These are phyloP conservation scores for Miscanthus sacchariflorus DNA, from an alignment of 202 grass and related monocot species.

Conservation along the genomic window DNA sequence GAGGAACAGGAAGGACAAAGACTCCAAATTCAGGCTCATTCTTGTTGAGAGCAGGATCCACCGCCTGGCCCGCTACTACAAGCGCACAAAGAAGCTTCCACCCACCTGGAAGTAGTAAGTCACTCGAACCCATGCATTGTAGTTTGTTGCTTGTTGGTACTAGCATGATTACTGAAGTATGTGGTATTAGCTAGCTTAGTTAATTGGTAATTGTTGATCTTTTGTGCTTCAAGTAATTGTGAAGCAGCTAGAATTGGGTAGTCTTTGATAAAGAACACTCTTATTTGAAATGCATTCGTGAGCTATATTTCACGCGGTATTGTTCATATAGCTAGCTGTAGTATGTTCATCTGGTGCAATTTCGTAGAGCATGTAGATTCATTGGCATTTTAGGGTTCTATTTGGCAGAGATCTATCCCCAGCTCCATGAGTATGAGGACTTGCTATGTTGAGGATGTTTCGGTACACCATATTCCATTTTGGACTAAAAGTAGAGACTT, in stretches of 20 bases:
- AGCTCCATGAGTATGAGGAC: not conserved
- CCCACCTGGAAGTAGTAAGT: conserved; percentile 83
- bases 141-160: not conserved
- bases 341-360: not conserved
- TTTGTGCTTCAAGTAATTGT: not conserved
- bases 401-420: not conserved
- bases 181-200: not conserved
- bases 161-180: not conserved
- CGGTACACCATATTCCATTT: not conserved
- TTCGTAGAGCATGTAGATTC: not conserved
- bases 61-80: conserved; percentile 78
- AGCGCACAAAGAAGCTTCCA: conserved; percentile 83
- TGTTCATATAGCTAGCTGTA: conserved; percentile 25
- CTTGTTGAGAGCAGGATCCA: conserved; percentile 85
- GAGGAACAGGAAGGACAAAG: conserved; percentile 92
- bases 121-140: not conserved
- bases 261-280: not conserved
- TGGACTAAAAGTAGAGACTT: not conserved
- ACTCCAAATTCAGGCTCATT: conserved; percentile 83
- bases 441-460: not conserved
- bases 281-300: not conserved
- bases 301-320: not conserved
- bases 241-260: not conserved
- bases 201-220: not conserved
- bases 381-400: not conserved